These are phyloP conservation scores for Pulveroboletus sp. DNA, from an alignment of 1,284 basidiomycete genomes.

Conservation along the genomic window DNA sequence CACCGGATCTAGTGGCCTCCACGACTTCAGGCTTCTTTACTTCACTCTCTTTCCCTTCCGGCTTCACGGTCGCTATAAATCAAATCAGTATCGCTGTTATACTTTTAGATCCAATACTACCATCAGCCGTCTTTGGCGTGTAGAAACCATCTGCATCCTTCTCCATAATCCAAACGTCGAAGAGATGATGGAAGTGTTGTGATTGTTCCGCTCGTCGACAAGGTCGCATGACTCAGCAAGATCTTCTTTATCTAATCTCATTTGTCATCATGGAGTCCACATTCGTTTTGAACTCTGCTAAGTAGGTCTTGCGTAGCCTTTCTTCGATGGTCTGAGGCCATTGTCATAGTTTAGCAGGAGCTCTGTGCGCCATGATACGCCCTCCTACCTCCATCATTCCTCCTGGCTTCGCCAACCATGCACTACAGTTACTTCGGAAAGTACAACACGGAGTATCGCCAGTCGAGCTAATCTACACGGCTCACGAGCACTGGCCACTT, in stretches of 20 bases:
- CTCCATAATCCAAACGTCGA: slow-evolving; percentile 43
- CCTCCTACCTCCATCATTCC: slow-evolving; percentile 12
- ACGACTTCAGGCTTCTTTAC: slow-evolving; percentile 24
- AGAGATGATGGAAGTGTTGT: slow-evolving; percentile 3
- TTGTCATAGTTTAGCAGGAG: neutral
- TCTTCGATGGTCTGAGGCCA: neutral
- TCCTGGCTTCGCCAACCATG: slow-evolving; percentile 30
- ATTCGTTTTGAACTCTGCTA: neutral
- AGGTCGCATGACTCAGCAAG: slow-evolving; percentile 30
- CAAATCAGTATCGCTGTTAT: slow-evolving; percentile 13
- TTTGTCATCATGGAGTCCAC: neutral
- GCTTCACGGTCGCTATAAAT: slow-evolving; percentile 16
- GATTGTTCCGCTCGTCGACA: neutral
- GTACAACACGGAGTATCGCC: slow-evolving; percentile 49
- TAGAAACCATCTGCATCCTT: slow-evolving; percentile 79
- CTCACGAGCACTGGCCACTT: slow-evolving; percentile 60
- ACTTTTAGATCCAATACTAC: slow-evolving; percentile 12
- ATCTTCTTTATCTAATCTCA: slow-evolving; percentile 29
- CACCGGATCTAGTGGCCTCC: slow-evolving; percentile 28
- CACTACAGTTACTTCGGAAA: slow-evolving; percentile 41
- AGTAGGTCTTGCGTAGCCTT: neutral
- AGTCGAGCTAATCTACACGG: slow-evolving; percentile 55
- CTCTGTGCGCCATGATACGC: slow-evolving; percentile 16
- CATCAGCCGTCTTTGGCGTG: slow-evolving; percentile 42
- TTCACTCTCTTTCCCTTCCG: slow-evolving; percentile 32